phyloP scores from a whole-genome alignment of 2,329 filamentous ascomycete genomes.

The Curvularia eragrostidis region DNA sequence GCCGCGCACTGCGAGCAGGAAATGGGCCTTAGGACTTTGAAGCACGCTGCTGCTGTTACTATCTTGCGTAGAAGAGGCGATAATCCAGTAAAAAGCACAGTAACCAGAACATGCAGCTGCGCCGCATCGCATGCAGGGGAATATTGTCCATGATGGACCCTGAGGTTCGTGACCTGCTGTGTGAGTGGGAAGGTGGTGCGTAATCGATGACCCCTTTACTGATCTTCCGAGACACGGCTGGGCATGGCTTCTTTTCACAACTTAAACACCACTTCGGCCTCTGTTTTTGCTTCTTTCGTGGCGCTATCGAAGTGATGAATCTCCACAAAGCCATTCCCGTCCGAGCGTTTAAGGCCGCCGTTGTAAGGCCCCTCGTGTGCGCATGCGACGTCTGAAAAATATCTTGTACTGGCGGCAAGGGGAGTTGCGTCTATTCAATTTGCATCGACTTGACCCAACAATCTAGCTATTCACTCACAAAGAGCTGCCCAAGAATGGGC shows the following conservation, averaged over 20 bases:
- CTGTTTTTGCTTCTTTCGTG: constrained; percentile 1
- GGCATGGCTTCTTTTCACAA: constrained; percentile 9
- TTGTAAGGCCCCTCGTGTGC: background rate
- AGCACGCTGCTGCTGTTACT: background rate
- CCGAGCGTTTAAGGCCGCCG: background rate
- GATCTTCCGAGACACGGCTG: background rate
- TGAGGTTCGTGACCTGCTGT: background rate
- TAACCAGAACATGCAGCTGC: background rate
- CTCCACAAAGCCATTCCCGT: background rate
- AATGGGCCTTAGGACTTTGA: background rate
- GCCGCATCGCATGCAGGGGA: too few relatives aligned
- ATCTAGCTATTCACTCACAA: background rate
- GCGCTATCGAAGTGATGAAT: background rate
- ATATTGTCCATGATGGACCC: background rate
- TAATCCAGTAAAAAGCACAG: background rate
- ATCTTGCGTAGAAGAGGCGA: background rate
- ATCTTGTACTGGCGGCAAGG: background rate
- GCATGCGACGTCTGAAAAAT: background rate
- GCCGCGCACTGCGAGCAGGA: background rate
- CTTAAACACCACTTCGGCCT: background rate
- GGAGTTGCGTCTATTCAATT: background rate
- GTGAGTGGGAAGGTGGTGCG: background rate
- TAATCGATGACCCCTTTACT: constrained; percentile 6
- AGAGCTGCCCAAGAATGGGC: background rate
- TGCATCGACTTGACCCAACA: background rate